These are phyloP conservation scores for Trichoderma cornu-damae DNA, from an alignment of 2,329 filamentous ascomycete genomes.

Conservation along the genomic window DNA sequence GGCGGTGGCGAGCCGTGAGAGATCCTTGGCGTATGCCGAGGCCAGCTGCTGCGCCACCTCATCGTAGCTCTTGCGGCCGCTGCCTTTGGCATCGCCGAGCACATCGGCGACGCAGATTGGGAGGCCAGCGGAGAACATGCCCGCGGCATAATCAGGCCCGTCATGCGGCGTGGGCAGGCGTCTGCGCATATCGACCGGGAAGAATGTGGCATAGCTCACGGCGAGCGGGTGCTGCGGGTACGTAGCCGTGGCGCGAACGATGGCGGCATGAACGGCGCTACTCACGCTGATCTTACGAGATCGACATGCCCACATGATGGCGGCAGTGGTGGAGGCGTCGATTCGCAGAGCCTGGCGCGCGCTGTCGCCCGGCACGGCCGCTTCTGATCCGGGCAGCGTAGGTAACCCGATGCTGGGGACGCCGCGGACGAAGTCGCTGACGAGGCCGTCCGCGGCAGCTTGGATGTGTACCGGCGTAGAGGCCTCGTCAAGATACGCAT, in stretches of 20 bases:
- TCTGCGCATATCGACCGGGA: constrained; percentile 27
- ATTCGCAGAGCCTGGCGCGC: constrained; percentile 20
- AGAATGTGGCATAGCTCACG: constrained; percentile 30
- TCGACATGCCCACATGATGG: constrained; percentile 19
- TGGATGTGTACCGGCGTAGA: constrained; percentile 22
- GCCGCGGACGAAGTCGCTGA: constrained; percentile 21
- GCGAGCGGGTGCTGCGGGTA: constrained; percentile 25
- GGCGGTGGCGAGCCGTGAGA: constrained; percentile 23
- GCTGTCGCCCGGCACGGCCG: constrained; percentile 23
- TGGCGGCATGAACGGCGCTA: constrained; percentile 30
- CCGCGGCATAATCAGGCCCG: constrained; percentile 24
- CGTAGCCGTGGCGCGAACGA: constrained; percentile 26
- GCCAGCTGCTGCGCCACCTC: constrained; percentile 24
- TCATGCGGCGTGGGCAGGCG: constrained; percentile 28
- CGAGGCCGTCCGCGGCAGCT: constrained; percentile 18
- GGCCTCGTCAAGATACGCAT: constrained; percentile 25
- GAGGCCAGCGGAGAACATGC: constrained; percentile 22
- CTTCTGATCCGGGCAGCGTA: constrained; percentile 24
- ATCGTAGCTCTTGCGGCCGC: constrained; percentile 22
- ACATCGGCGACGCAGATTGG: constrained; percentile 18
- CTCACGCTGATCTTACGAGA: constrained; percentile 25
- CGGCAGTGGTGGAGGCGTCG: constrained; percentile 21
- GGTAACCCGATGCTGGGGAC: constrained; percentile 21
- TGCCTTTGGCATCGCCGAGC: constrained; percentile 4
- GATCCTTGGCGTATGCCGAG: constrained; percentile 28